A percentile compares a stretch with the other conserved stretches of the same genome.
Conservation (phyloP, 2,329 filamentous ascomycete genomes). For the Pseudohalonectria lignicola region DNA sequence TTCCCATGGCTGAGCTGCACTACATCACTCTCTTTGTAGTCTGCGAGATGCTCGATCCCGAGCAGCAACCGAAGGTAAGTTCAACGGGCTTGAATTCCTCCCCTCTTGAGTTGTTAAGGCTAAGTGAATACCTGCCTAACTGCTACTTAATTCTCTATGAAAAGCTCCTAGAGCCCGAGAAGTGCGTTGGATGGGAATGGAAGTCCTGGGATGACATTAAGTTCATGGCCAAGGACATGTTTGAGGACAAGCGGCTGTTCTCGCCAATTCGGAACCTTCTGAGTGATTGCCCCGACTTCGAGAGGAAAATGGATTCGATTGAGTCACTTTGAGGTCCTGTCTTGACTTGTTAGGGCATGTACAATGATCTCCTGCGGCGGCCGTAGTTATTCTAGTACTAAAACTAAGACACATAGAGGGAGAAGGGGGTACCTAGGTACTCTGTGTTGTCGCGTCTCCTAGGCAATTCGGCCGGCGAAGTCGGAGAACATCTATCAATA, state of each 20-base stretch:
- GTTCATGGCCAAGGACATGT: slow-evolving; percentile 15
- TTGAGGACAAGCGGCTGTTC: slow-evolving; percentile 22
- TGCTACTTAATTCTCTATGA: slow-evolving; percentile 3
- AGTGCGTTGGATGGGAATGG: slow-evolving; percentile 41
- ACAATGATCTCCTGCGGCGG: too few species aligned
- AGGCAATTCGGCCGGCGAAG: too few species aligned
- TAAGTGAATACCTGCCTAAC: background rate
- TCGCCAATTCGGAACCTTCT: slow-evolving; percentile 26
- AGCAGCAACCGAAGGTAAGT: slow-evolving; percentile 39
- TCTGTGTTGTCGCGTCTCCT: too few species aligned
- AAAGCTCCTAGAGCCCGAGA: slow-evolving; percentile 34
- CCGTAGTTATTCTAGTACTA: too few species aligned
- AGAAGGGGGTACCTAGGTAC: too few species aligned
- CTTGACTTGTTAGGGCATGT: too few species aligned
- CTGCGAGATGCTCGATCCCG: slow-evolving; percentile 34
- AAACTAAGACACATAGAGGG: too few species aligned
- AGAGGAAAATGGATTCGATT: background rate
- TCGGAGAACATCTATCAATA: too few species aligned
- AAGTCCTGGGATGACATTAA: slow-evolving; percentile 30
- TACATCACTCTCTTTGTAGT: slow-evolving; percentile 65
- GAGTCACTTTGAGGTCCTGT: background rate
- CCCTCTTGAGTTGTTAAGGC: background rate
- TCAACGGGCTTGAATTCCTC: slow-evolving; percentile 9
- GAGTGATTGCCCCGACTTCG: slow-evolving; percentile 12
- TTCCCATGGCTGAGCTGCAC: slow-evolving; percentile 49